phyloP scores from a whole-genome alignment of 2,329 filamentous ascomycete species.

The Thelonectria blattea region DNA sequence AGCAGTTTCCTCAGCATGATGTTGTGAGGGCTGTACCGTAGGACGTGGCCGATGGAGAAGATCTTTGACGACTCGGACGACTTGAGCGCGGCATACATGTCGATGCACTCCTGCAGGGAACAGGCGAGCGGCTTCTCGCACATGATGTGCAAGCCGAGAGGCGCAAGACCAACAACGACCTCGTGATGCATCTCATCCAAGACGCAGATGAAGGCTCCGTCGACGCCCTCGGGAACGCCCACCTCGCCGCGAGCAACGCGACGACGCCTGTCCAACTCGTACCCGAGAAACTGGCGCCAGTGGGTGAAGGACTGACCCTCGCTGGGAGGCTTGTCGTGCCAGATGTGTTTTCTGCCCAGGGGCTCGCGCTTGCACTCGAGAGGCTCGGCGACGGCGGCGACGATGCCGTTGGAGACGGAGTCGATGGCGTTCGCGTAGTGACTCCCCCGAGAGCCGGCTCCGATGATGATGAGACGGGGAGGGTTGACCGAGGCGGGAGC shows the following conservation, averaged over 20 bases:
- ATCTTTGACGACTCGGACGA: constrained; percentile 51
- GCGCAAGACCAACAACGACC: constrained; percentile 76
- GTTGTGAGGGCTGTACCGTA: constrained; percentile 94
- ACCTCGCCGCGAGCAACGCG: constrained; percentile 55
- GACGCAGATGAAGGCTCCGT: constrained; percentile 70
- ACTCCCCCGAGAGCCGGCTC: constrained; percentile 79
- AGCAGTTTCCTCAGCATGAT: constrained; percentile 81
- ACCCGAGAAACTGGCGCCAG: constrained; percentile 79
- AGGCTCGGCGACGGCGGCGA: constrained; percentile 84
- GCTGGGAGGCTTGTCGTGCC: constrained; percentile 57
- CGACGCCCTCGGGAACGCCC: constrained; percentile 59
- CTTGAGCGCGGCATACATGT: constrained; percentile 68
- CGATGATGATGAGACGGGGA: constrained; percentile 78
- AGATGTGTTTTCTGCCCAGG: constrained; percentile 77
- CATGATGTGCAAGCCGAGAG: constrained; percentile 79
- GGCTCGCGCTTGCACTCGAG: constrained; percentile 74
- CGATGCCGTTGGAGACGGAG: constrained; percentile 68
- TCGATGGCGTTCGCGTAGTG: constrained; percentile 74
- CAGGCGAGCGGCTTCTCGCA: constrained; percentile 95
- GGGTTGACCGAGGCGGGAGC: constrained; percentile 55
- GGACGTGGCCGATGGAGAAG: constrained; percentile 92
- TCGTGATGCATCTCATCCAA: constrained; percentile 88
- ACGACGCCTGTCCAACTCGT: constrained; percentile 68
- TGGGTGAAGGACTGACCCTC: constrained; percentile 73
- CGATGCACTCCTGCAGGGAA: constrained; percentile 76